Percentiles rank a stretch among this genome's conserved stretches.
Evolutionary conservation across 352 stramenopile genomes (phyloP).

Genomic region (Elongisporangium anandrum): DNA sequence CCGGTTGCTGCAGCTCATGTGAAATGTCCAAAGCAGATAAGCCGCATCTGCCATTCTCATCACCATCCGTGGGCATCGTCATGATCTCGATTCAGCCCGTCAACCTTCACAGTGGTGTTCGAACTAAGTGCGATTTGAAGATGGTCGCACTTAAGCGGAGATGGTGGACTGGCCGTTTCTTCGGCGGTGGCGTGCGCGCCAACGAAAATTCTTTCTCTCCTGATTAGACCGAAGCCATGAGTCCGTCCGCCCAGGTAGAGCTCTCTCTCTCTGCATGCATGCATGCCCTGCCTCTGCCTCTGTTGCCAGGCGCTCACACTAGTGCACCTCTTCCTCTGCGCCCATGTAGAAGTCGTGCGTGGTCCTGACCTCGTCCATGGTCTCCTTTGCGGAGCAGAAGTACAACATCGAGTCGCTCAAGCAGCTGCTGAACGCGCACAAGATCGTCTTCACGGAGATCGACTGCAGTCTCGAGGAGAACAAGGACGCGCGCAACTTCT

Average conservation of each 20-base stretch:
- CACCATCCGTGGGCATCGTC: background rate
- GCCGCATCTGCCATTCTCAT: background rate
- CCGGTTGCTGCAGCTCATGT: no score
- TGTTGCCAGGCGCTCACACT: background rate
- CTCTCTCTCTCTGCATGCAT: background rate
- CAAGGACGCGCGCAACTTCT: slow-evolving; percentile 60
- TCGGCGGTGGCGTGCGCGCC: background rate
- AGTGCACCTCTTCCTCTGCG: background rate
- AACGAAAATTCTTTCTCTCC: background rate
- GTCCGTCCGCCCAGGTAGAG: slow-evolving; percentile 19
- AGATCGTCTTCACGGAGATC: slow-evolving; percentile 66
- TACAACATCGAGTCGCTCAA: slow-evolving; percentile 64
- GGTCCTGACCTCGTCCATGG: slow-evolving; percentile 71
- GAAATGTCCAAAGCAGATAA: no score
- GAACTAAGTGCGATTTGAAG: background rate
- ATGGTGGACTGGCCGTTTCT: background rate
- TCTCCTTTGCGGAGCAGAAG: slow-evolving; percentile 76
- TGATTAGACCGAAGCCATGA: slow-evolving; percentile 15
- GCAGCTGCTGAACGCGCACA: slow-evolving; percentile 69
- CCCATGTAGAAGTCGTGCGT: slow-evolving; percentile 32
- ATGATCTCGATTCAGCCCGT: background rate
- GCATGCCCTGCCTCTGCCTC: background rate
- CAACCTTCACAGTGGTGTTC: background rate
- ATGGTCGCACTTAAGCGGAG: background rate
- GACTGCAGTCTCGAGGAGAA: slow-evolving; percentile 83